phyloP scores from a whole-genome alignment of 140 eudicot species.

The Erigeron philadelphicus region DNA sequence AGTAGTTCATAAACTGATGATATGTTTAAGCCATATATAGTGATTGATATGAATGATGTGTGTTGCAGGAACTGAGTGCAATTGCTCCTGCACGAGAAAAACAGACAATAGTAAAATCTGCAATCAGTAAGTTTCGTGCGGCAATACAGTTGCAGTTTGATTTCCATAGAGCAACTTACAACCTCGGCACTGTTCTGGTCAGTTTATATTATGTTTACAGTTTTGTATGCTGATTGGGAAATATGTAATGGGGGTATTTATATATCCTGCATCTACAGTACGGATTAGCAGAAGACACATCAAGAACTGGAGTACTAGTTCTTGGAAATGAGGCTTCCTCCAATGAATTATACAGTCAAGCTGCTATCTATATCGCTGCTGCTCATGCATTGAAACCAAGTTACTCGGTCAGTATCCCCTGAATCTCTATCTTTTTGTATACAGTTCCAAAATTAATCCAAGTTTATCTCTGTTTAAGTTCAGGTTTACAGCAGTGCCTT shows the following conservation, averaged over 20 bases:
- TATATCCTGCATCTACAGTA: conserved; percentile 42
- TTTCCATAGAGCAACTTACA: conserved; percentile 91
- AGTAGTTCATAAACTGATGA: not conserved
- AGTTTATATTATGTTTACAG: conserved; percentile 28
- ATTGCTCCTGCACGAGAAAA: conserved; percentile 89
- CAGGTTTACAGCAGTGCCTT: conserved; percentile 88
- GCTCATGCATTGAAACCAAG: conserved; percentile 90
- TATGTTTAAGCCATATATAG: not conserved
- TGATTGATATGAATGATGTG: conserved; percentile 13
- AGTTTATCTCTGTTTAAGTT: not conserved
- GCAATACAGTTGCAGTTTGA: conserved; percentile 94
- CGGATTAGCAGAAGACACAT: conserved; percentile 94
- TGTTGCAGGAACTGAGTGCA: conserved; percentile 73
- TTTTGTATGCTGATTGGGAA: not conserved
- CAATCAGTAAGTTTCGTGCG: conserved; percentile 89
- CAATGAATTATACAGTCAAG: conserved; percentile 78
- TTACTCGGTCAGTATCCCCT: conserved; percentile 54
- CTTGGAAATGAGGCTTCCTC: conserved; percentile 57
- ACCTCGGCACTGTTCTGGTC: conserved; percentile 94
- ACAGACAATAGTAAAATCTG: conserved; percentile 60
- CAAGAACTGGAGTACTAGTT: conserved; percentile 70
- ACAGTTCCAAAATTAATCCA: not conserved
- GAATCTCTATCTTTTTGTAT: conserved; percentile 11
- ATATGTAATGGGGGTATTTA: not conserved
- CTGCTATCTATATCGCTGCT: conserved; percentile 88